Evolutionary conservation across 768 basidiomycete genomes (phyloP).

Genomic region (Leucosporidium creatinivorum): DNA sequence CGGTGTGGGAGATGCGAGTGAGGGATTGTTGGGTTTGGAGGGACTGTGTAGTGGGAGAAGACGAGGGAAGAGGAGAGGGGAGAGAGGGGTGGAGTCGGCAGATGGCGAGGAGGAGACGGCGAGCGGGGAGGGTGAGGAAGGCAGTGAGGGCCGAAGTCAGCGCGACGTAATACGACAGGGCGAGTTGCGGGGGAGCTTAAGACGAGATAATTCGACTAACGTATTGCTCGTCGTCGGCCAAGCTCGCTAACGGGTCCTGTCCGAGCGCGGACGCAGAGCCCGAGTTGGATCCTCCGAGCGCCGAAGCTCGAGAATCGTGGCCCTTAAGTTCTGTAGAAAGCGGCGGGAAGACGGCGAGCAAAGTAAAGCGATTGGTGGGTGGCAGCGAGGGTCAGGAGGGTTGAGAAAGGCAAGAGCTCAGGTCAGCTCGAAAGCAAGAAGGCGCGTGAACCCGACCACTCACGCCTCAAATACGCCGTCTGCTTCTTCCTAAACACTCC

Average conservation of each 20-base stretch:
- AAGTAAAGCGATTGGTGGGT: too few species aligned
- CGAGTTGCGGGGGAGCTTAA: neutral
- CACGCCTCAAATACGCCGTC: constrained; percentile 95
- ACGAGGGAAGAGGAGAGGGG: neutral
- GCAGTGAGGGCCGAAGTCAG: too few species aligned
- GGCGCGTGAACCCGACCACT: constrained; percentile 41
- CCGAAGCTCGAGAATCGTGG: constrained; percentile 75
- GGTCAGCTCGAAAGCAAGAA: neutral
- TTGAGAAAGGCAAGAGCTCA: too few species aligned
- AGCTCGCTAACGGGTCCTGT: constrained; percentile 23
- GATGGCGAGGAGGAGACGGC: too few species aligned
- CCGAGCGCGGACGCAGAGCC: neutral
- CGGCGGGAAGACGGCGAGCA: neutral
- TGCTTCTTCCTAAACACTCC: constrained; percentile 94
- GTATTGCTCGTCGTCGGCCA: constrained; percentile 26
- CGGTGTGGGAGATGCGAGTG: constrained; percentile 10
- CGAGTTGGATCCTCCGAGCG: neutral
- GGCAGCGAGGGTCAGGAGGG: too few species aligned
- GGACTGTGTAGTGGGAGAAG: constrained; percentile 1
- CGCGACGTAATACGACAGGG: neutral
- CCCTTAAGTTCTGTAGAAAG: constrained; percentile 70
- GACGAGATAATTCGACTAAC: neutral
- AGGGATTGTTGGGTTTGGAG: constrained; percentile 22
- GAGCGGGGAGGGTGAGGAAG: too few species aligned
- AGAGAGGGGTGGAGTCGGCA: too few species aligned